Percentiles rank a stretch among this genome's conserved stretches.
phyloP scores from a whole-genome alignment of 176 grass and related monocot species.

The Lolium rigidum region DNA sequence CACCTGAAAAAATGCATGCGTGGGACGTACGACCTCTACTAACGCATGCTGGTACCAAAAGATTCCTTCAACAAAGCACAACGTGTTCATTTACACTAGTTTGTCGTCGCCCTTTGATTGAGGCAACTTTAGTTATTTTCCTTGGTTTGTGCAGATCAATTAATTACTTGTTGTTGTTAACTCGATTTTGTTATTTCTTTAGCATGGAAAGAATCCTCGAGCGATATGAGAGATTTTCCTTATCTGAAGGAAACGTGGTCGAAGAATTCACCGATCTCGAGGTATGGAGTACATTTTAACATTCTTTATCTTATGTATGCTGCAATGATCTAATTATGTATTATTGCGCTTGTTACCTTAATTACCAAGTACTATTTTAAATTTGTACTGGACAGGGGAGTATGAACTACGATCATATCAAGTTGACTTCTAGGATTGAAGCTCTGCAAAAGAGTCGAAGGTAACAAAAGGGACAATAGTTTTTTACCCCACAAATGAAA shows the following conservation, averaged over 20 bases:
- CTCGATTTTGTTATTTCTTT: not conserved
- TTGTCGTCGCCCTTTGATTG: not conserved
- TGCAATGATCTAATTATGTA: not conserved
- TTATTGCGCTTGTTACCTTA: not conserved
- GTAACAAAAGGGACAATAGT: constrained; percentile 25
- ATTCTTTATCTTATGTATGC: not conserved
- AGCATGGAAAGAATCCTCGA: constrained; percentile 58
- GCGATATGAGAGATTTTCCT: constrained; percentile 35
- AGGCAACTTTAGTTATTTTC: not conserved
- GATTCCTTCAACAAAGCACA: not conserved
- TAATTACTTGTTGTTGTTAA: not conserved
- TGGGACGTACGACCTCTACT: not conserved
- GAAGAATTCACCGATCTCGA: not conserved
- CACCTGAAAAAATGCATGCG: not conserved
- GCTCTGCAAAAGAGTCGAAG: constrained; percentile 56
- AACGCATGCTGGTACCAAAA: not conserved
- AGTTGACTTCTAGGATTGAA: constrained; percentile 44
- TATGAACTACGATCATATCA: constrained; percentile 38
- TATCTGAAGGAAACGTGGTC: constrained; percentile 28
- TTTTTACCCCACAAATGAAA: not conserved
- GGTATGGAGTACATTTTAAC: not conserved
- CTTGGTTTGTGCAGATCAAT: not conserved
- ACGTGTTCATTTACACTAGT: not conserved
- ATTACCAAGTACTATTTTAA: not conserved
- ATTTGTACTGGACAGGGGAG: constrained; percentile 26